These are phyloP conservation scores for Crithidia expoeki DNA, from an alignment of 208 protist genomes.

Conservation along the genomic window DNA sequence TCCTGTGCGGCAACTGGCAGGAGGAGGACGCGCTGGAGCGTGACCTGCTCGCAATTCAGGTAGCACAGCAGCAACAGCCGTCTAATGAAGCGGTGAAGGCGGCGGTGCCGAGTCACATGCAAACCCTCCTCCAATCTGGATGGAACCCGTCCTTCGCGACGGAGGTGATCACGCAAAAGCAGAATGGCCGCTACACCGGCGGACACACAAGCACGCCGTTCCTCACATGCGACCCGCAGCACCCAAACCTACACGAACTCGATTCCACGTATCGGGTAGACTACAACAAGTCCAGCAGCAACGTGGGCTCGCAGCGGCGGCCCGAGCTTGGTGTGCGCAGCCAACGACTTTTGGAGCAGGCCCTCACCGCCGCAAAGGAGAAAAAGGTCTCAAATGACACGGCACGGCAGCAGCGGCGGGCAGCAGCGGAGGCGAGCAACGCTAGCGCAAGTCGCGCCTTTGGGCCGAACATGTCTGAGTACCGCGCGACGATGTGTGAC, in stretches of 20 bases:
- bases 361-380: constrained; percentile 49
- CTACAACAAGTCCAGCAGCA: constrained; percentile 62
- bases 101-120: constrained; percentile 14
- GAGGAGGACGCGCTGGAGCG: constrained; percentile 80
- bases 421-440: constrained; percentile 15
- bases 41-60: constrained; percentile 62
- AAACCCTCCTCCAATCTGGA: constrained; percentile 9
- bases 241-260: constrained; percentile 52
- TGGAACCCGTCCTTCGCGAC: constrained; percentile 50
- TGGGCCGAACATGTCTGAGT: constrained; percentile 40
- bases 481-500: constrained; percentile 53
- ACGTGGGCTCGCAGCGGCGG: constrained; percentile 54
- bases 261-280: constrained; percentile 73
- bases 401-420: constrained; percentile 18
- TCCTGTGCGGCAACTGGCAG: constrained; percentile 91
- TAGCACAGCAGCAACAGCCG: constrained; percentile 22
- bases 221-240: constrained; percentile 57
- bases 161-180: constrained; percentile 61
- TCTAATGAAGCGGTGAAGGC: neutral
- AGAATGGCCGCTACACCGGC: constrained; percentile 49
- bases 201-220: constrained; percentile 81
- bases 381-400: constrained; percentile 37
- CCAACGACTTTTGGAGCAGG: constrained; percentile 62
- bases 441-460: constrained; percentile 18
- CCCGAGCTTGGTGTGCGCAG: constrained; percentile 74